Evolutionary conservation across 2,329 filamentous ascomycete genomes (phyloP), one percentile per base, ranked within the genome.

Genomic region (Triangularia verruculosa): DNA sequence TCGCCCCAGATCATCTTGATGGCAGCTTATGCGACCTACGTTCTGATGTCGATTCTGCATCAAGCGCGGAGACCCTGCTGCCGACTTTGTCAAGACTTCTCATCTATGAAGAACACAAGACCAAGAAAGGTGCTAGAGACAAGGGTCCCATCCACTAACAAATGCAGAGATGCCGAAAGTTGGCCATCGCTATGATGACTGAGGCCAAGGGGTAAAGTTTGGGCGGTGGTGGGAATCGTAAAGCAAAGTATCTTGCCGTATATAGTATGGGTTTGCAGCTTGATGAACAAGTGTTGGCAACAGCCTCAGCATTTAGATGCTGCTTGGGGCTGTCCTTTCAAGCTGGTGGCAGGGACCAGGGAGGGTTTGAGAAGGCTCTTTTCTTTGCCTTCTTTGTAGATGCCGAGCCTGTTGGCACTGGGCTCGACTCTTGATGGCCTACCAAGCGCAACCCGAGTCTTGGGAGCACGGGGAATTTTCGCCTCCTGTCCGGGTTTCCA

Each of bases 171-270:
- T 20, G 39, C n/a, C 39, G n/a, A 47, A 12, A 47, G 20, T 47
- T 12, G 5, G 1, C n/a, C 39, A 47, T 20, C 39, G 13, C n/a
- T 47, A 20, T 47, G 39, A 47, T 47, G n/a, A 17, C 5, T 17
- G 39, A 47, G 11, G 39, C n/a, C n/a, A 11, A 20, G 39, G 39
- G n/a, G n/a, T 17, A 20, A 22, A 22, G 30, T 32, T 12, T n/a
- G 39, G 20, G 39, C 9, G 3, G n/a, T 20, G 39, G n/a, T 20
- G 39, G 39, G 7, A 54, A 28, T 54, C 51, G 71, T 71, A 72
- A 71, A 70, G 66, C 69, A 59, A 67, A 68, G 59, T 47, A 20
- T 47, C n/a, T 63, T 66, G 67, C 64, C 67, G 68, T 72, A 71
- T 71, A 70, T 71, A 72, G 70, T 69, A 64, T 68, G 67, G 43